Evolutionary conservation across 2,329 filamentous ascomycete species (phyloP).

Genomic region (Monosporascus ibericus): DNA sequence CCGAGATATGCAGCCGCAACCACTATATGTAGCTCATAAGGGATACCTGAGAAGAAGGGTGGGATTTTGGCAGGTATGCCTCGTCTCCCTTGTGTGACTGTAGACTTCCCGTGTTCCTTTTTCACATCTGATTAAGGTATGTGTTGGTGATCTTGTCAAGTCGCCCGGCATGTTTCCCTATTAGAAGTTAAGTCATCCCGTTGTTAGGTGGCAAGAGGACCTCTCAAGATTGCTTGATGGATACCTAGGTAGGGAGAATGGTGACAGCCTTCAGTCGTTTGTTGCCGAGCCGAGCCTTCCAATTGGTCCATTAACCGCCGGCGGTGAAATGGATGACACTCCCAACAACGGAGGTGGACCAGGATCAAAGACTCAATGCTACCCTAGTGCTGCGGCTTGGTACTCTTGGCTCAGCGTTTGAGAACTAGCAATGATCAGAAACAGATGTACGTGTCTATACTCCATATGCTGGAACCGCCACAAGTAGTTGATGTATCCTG

Average conservation of each 20-base stretch:
- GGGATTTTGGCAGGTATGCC: too few species aligned
- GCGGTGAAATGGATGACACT: not conserved
- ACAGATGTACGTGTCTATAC: not conserved
- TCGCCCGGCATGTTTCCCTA: not conserved
- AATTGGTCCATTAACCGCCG: not conserved
- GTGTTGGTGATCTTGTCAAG: not conserved
- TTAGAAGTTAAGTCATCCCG: not conserved
- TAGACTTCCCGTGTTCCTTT: too few species aligned
- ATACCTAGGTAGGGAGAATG: too few species aligned
- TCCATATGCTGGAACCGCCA: not conserved
- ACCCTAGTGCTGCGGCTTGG: too few species aligned
- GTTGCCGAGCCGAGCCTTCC: not conserved
- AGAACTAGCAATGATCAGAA: not conserved
- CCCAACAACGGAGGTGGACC: too few species aligned
- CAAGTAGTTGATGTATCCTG: not conserved
- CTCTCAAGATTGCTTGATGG: too few species aligned
- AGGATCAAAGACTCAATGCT: too few species aligned
- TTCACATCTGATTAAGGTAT: not conserved
- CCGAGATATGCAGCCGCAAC: not conserved
- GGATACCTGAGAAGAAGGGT: not conserved
- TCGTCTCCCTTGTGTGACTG: too few species aligned
- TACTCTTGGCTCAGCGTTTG: too few species aligned
- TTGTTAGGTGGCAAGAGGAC: not conserved
- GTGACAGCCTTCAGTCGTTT: not conserved
- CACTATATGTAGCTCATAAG: not conserved